These are phyloP conservation scores for Penium margaritaceum DNA, from an alignment of 139 green algal genomes.

Conservation along the genomic window DNA sequence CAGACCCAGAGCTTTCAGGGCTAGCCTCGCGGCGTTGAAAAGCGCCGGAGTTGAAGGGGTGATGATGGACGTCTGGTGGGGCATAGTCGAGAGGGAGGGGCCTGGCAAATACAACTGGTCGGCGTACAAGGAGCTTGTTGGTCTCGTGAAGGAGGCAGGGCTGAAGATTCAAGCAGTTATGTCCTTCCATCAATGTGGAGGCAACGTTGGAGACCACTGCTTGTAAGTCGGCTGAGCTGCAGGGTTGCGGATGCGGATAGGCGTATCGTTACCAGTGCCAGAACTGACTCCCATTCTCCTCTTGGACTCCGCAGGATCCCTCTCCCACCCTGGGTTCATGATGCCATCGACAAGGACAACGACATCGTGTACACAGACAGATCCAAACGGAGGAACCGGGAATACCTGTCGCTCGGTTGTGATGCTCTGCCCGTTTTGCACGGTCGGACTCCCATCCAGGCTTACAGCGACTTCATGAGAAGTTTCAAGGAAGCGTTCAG, in stretches of 20 bases:
- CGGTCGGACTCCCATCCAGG: constrained; percentile 79
- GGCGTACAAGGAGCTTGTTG: constrained; percentile 50
- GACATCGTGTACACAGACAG: constrained; percentile 96
- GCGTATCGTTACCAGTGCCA: too few species aligned
- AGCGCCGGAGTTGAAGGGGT: constrained; percentile 52
- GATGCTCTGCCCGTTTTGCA: constrained; percentile 73
- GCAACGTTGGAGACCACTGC: constrained; percentile 54
- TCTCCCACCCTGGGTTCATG: constrained; percentile 72
- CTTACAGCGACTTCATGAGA: constrained; percentile 86
- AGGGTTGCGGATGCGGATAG: too few species aligned
- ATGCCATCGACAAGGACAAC: constrained; percentile 74
- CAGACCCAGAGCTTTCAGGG: constrained; percentile 37
- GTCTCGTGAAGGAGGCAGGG: constrained; percentile 67
- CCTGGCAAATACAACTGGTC: constrained; percentile 50
- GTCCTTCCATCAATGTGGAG: constrained; percentile 57
- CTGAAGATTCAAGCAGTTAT: constrained; percentile 62
- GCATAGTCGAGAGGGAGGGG: constrained; percentile 76
- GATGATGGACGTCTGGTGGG: constrained; percentile 62
- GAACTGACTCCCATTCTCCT: too few species aligned
- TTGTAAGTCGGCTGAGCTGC: constrained; percentile 20
- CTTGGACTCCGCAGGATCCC: constrained; percentile 44
- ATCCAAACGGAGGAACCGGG: constrained; percentile 72
- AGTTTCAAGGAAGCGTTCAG: constrained; percentile 65
- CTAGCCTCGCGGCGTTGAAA: constrained; percentile 44
- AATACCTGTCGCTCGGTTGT: constrained; percentile 88